Base-by-base conservation (phyloP, 2,329 filamentous ascomycete genomes). In the Periconia sp. region DNA sequence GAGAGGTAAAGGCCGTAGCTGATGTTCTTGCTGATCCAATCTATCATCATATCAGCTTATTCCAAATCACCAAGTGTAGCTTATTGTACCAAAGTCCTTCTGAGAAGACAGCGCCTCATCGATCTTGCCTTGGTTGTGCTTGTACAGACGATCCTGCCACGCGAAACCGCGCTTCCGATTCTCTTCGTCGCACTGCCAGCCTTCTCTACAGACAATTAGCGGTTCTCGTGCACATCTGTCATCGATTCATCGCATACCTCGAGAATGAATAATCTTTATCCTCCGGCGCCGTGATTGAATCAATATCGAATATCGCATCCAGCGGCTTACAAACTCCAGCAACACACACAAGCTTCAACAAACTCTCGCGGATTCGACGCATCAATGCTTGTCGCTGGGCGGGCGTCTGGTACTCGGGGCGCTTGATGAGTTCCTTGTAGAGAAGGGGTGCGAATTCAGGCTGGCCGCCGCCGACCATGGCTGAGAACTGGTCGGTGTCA, bases 311-410 rank as follows among this genome's bases (percentile, higher is more conserved):
- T 30, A 85, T 78, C 1, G 81, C 77, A 54, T 85, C 82, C 4
- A 86, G 64, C 6, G 82, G 81, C 56, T 84, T 85, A 63, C 80
- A 83, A 0, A 86, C 80, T 1, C 84, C 84, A 12, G 84, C 74
- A 2, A 86, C 70, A 10, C 56, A 49, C 3, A 82, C 72, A n/a
- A 75, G 67, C 64, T 86, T 85, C 44, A 87, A 63, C 10, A 86
- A 69, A 0, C 75, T 76, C 63, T 86, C 84, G 30, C 83, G 75
- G 2, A 83, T 54, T 3, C 79, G 68, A 2, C 76, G 73, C 40
- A 82, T 68, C 6, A 83, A 68, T 0, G 59, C 61, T 54, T 81
- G 66, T 9, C 80, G 73, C 11, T 74, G 62, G 1, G 66, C 68
- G 0, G 76, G 48, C 0, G 72, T 75, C 1, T 67, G 53, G 53